These are phyloP conservation scores for Nothophytophthora sp. DNA, from an alignment of 352 stramenopile species.

Conservation along the genomic window DNA sequence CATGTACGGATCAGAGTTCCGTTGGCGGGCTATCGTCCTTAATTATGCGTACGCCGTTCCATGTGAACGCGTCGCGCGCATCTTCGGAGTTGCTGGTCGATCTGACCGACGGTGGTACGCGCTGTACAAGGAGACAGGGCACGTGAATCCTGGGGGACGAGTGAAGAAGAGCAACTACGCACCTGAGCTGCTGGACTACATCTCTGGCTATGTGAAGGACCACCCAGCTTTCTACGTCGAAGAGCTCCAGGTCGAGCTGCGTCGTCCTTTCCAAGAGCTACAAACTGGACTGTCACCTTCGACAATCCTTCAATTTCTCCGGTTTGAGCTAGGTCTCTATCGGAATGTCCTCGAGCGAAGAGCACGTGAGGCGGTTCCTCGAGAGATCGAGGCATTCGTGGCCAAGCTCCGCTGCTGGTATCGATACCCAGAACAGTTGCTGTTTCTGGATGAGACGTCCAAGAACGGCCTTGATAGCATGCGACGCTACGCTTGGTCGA, in stretches of 20 bases:
- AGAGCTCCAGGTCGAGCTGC: slow-evolving; percentile 1
- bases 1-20: slow-evolving; percentile 1
- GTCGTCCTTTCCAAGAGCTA: background rate
- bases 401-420: slow-evolving; percentile 12
- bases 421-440: slow-evolving; percentile 10
- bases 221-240: slow-evolving; percentile 14
- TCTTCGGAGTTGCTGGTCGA: background rate
- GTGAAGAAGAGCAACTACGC: slow-evolving; percentile 1
- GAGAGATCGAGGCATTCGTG: slow-evolving; percentile 8
- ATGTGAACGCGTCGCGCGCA: slow-evolving; percentile 1
- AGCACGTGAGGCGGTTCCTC: slow-evolving; percentile 2
- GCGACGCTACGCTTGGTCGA: slow-evolving; percentile 2
- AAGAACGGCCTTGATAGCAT: slow-evolving; percentile 15
- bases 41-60: slow-evolving; percentile 10
- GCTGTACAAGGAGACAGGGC: background rate
- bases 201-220: background rate
- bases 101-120: slow-evolving; percentile 4
- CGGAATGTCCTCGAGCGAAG: slow-evolving; percentile 7
- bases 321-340: slow-evolving; percentile 3
- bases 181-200: background rate
- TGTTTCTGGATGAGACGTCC: slow-evolving; percentile 20
- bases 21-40: slow-evolving; percentile 5
- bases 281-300: background rate
- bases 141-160: background rate
- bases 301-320: slow-evolving; percentile 3